These are phyloP conservation scores for Sporothrix protearum DNA, from an alignment of 2,329 filamentous ascomycete genomes.

Conservation along the genomic window DNA sequence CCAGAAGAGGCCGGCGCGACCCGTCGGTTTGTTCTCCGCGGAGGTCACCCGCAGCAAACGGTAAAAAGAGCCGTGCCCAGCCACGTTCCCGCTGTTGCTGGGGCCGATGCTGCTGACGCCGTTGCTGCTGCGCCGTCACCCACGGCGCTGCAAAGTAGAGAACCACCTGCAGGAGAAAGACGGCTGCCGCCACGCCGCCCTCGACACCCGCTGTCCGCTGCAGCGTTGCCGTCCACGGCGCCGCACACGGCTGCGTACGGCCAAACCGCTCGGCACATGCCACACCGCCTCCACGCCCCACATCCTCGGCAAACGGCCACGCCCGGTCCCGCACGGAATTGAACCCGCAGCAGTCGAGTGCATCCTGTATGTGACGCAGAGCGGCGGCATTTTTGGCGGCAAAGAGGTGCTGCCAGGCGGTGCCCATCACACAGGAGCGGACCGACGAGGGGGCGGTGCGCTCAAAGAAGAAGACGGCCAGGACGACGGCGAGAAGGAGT, in stretches of 20 bases:
- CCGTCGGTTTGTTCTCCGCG: not conserved
- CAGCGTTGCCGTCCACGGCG: slow-evolving; percentile 55
- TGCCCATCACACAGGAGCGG: slow-evolving; percentile 53
- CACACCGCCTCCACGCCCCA: slow-evolving; percentile 27
- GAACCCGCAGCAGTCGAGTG: slow-evolving; percentile 64
- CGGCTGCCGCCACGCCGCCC: slow-evolving; percentile 50
- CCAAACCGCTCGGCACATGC: slow-evolving; percentile 46
- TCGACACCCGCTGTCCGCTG: slow-evolving; percentile 52
- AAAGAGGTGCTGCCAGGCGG: slow-evolving; percentile 55
- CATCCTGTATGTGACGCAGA: slow-evolving; percentile 61
- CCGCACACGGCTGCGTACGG: slow-evolving; percentile 47
- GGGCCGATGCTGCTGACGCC: not conserved
- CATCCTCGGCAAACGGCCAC: slow-evolving; percentile 54
- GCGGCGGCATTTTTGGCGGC: slow-evolving; percentile 45
- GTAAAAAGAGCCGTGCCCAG: not conserved
- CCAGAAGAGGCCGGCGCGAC: not conserved
- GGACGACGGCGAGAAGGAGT: slow-evolving; percentile 39
- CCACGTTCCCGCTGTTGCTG: not conserved
- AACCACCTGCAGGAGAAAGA: slow-evolving; percentile 55
- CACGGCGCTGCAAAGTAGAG: not conserved
- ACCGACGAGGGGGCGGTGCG: slow-evolving; percentile 35
- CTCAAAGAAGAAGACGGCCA: slow-evolving; percentile 45
- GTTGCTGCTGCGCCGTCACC: not conserved
- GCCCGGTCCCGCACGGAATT: slow-evolving; percentile 55
- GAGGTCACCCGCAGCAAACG: not conserved